Base-by-base conservation (phyloP, 306 rosid species). In the Astragalus glycyphyllos region DNA sequence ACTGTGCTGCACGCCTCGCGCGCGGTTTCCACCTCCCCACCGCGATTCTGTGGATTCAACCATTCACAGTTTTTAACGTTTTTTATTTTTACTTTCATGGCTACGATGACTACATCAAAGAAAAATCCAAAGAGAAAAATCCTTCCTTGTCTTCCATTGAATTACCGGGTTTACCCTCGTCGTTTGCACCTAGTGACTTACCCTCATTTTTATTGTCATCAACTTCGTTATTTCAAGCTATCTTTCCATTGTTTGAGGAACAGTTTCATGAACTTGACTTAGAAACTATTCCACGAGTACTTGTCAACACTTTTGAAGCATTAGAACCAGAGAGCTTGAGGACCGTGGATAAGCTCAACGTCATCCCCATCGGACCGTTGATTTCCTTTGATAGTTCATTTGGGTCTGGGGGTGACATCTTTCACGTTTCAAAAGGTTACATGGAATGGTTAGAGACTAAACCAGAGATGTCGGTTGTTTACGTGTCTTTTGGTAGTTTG, bases 321-420 rank as follows among this genome's bases (percentile, higher is more conserved):
- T 35, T 84, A 34, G 92, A 87, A 16, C 16, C 62, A 0, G 68
- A 84, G 5, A 76, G 79, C 0, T 4, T 80, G 3, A 84, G 38
- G 8, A 81, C 59, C 34, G 31, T 81, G 13, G 40, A 58, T 4
- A 38, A 42, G 1, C 11, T 71, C 37, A 56, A 65, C 8, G 60
- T 77, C 69, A 68, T 85, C 0, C 58, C 83, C 1, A 53, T 91
- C n/a, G 96, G 97, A 6, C 96, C 96, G 38, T 68, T 91, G 83
- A 59, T 85, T 58, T 89, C 88, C 0, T 82, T 84, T 0, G 76
- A 20, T 0, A 89, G 81, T 5, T 65, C 78, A 5, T 77, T 69
- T 42, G 82, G 87, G 0, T 75, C 69, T 42, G 82, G 87, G 0
- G 87, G 86, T 4, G 87, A 87, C 15, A 38, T 82, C 2, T 61